Percentiles rank a stretch among this genome's conserved stretches.
phyloP scores from a whole-genome alignment of 331 rosid species.

The Spiraea crenata region DNA sequence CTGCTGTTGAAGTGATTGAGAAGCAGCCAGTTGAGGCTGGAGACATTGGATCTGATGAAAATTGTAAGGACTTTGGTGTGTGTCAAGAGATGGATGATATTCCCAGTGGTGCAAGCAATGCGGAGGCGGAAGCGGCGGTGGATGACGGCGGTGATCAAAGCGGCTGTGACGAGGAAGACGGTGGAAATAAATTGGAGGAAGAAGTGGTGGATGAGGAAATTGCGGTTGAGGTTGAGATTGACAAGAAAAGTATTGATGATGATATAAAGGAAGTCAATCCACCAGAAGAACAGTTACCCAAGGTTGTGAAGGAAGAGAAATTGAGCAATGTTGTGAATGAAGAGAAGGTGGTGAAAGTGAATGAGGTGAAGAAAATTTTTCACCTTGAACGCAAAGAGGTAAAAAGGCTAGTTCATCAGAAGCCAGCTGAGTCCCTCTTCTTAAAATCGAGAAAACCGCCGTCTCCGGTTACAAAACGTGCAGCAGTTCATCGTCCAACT shows the following conservation, averaged over 20 bases:
- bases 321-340: not conserved
- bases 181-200: conserved; percentile 19
- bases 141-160: conserved; percentile 15
- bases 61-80: conserved; percentile 55
- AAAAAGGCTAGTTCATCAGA: conserved; percentile 38
- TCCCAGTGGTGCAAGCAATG: conserved; percentile 35
- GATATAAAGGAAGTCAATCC: conserved; percentile 58
- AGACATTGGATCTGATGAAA: conserved; percentile 35
- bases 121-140: conserved; percentile 24
- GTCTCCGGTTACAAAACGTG: conserved; percentile 47
- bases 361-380: conserved; percentile 26
- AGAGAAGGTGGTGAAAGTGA: conserved; percentile 30
- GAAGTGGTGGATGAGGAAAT: conserved; percentile 30
- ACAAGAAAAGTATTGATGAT: conserved; percentile 36
- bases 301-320: conserved; percentile 1
- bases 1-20: conserved; percentile 33
- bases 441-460: conserved; percentile 33
- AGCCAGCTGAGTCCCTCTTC: conserved; percentile 32
- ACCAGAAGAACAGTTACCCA: conserved; percentile 29
- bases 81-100: conserved; percentile 55
- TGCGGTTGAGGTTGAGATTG: conserved; percentile 36
- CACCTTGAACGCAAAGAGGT: conserved; percentile 28
- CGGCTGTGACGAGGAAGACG: conserved; percentile 23
- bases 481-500: conserved; percentile 20
- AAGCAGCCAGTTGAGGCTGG: conserved; percentile 30